Base-by-base conservation (phyloP, 1,284 basidiomycete species). In the Chiua sp. region DNA sequence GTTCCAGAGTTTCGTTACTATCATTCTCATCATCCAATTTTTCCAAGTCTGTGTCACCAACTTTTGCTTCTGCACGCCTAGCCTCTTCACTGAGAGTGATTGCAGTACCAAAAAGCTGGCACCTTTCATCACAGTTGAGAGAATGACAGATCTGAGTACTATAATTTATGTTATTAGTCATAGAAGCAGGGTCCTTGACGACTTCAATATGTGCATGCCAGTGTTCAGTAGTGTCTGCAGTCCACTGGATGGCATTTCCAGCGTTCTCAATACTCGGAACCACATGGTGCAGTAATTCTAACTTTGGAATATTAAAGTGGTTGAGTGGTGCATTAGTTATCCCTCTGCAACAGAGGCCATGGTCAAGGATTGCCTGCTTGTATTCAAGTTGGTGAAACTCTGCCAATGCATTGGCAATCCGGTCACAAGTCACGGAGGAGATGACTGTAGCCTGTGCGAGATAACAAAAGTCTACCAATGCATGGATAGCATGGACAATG, bases 201-300 rank as follows among this genome's bases (percentile, higher is more conserved):
- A 35, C 35, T 8, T 35, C 35, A 35, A 35, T 35, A 7, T 35
- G 35, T 26, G 26, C 26, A 26, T 26, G 26, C n/a, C n/a, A n/a
- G 11, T 49, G 47, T 49, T 49, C 47, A 8, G 47, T 49, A 4
- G 28, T 49, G 22, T 49, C 47, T n/a, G 47, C 47, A n/a, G 47
- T 20, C 47, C 47, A 49, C 22, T 56, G 39, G 15, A 57, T 26
- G 26, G 26, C 26, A 26, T 26, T 26, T 26, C 13, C 11, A 5
- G 39, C 15, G 4, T 2, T 13, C 16, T 35, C 10, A 52, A 77
- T 72, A 53, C 62, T 72, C 3, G 68, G 59, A 13, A 69, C 61
- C 3, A 77, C 65, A 47, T 66, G 70, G 47, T 76, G 75, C 26
- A 77, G 49, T 8, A 75, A 63, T 55, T 76, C 71, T 0, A 77